Base-by-base conservation (phyloP, 495 filamentous ascomycete genomes). In the Apodospora peruviana region DNA sequence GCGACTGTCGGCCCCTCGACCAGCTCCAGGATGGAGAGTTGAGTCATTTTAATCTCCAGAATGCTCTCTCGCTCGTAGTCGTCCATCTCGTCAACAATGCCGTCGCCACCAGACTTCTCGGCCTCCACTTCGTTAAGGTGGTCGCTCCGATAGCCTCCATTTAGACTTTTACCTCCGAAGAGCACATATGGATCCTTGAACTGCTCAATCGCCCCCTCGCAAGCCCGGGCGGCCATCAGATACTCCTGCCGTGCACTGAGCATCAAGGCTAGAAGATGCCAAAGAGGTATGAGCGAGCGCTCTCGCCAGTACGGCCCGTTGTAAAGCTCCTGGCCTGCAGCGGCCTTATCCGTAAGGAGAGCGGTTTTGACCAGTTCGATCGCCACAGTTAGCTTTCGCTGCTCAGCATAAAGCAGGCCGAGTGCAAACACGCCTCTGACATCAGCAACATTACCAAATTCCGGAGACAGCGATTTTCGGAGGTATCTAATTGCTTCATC, bases 31-130 rank as follows among this genome's bases (percentile, higher is more conserved):
- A 98, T 79, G 3, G 87, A 77, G 50, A 98, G 74, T 56, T 96
- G 89, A 7, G 90, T 96, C 81, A 98, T 96, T 59, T 91, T 94
- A 24, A 95, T 78, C 64, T 96, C 86, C 19, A 98, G 64, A 21
- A 96, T 85, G 17, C 77, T 74, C 58, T 88, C 86, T 57, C 86
- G 91, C 58, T 95, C 90, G 32, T 81, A 80, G 47, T 78, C 76
- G 42, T 84, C 81, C 74, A 95, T 82, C 47, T 83, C 80, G 50
- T 86, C 82, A 9, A 91, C 79, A 18, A 87, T 57, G 5, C 80
- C 81, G 39, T 66, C 39, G 46, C 61, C 61, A 35, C 44, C 21
- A n/a, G 48, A 22, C 42, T 65, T 70, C 41, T 74, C 68, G 29
- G 65, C 54, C 43, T 62, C 71, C 3, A 55, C 66, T 36, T 76